Conservation (phyloP, 1,284 basidiomycete genomes). For the Heterobasidion occidentale region DNA sequence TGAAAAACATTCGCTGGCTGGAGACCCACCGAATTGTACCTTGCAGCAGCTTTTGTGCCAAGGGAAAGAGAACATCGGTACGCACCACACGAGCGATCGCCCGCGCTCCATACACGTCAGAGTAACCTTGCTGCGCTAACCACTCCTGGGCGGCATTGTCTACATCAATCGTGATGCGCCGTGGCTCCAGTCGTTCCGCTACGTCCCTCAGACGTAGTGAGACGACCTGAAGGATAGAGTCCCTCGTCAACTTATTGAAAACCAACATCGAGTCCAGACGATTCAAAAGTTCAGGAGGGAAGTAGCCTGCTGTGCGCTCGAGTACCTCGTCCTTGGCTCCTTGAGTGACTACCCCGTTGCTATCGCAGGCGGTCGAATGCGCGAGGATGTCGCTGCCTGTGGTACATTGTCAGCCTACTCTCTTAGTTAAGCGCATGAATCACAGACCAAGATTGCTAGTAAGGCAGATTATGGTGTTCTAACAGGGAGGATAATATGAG, state of each 20-base stretch:
- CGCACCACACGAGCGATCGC: constrained; percentile 78
- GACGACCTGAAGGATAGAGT: constrained; percentile 74
- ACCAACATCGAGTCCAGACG: constrained; percentile 83
- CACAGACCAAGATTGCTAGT: constrained; percentile 42
- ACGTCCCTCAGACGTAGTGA: constrained; percentile 71
- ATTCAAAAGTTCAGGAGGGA: constrained; percentile 89
- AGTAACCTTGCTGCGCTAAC: constrained; percentile 79
- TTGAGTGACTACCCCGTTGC: constrained; percentile 60
- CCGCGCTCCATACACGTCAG: constrained; percentile 81
- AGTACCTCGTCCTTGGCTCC: constrained; percentile 67
- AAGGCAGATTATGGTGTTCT: constrained; percentile 77
- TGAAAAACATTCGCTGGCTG: background rate
- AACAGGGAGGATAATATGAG: constrained; percentile 6
- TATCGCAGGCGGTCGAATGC: constrained; percentile 55
- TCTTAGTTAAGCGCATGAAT: background rate
- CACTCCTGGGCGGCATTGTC: constrained; percentile 58
- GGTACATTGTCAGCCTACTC: constrained; percentile 3
- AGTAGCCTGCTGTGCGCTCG: constrained; percentile 67
- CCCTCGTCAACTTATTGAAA: constrained; percentile 81
- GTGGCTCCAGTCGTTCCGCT: constrained; percentile 51
- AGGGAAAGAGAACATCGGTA: constrained; percentile 69
- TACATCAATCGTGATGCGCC: constrained; percentile 70
- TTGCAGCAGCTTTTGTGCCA: constrained; percentile 68
- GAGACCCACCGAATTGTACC: constrained; percentile 63
- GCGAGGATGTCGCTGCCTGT: constrained; percentile 67